Evolutionary conservation across 257 asterid species (phyloP).

Genomic region (Salvia hispanica): DNA sequence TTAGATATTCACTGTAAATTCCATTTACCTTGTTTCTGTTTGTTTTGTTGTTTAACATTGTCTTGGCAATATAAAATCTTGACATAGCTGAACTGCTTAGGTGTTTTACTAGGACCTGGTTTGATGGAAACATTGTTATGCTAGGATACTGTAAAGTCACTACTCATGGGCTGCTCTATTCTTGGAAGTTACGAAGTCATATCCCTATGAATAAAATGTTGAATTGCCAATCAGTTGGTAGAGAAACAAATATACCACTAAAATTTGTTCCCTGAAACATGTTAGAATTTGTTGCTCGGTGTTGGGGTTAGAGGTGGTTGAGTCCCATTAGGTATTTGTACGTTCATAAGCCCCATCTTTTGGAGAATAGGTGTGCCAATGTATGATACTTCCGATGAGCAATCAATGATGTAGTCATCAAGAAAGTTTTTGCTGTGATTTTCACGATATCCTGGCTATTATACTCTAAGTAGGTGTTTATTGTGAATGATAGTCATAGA

Average conservation of each 20-base stretch:
- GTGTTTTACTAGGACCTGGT: slow-evolving; percentile 13
- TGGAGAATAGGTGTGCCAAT: slow-evolving; percentile 7
- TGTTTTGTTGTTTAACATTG: slow-evolving; percentile 2
- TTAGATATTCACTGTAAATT: background rate
- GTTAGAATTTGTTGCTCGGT: slow-evolving; percentile 17
- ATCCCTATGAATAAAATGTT: background rate
- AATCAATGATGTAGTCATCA: slow-evolving; percentile 21
- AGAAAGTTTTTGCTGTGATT: slow-evolving; percentile 18
- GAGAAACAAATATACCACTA: background rate
- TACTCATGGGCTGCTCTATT: background rate
- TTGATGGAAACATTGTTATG: background rate
- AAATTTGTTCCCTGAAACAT: slow-evolving; percentile 17
- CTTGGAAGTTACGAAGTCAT: slow-evolving; percentile 13
- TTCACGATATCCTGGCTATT: slow-evolving; percentile 5
- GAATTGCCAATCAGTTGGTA: background rate
- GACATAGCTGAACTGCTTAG: slow-evolving; percentile 7
- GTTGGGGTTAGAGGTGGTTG: slow-evolving; percentile 16
- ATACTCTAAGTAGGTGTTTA: background rate
- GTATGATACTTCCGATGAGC: slow-evolving; percentile 1
- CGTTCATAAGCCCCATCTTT: background rate
- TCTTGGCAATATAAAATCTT: background rate
- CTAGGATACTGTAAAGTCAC: slow-evolving; percentile 6
- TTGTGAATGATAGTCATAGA: no score
- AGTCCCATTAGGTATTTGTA: background rate
- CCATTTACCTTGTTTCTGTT: slow-evolving; percentile 6